Evolutionary conservation across 108 stramenopile genomes (phyloP).

Genomic region (Cyclotella baltica): DNA sequence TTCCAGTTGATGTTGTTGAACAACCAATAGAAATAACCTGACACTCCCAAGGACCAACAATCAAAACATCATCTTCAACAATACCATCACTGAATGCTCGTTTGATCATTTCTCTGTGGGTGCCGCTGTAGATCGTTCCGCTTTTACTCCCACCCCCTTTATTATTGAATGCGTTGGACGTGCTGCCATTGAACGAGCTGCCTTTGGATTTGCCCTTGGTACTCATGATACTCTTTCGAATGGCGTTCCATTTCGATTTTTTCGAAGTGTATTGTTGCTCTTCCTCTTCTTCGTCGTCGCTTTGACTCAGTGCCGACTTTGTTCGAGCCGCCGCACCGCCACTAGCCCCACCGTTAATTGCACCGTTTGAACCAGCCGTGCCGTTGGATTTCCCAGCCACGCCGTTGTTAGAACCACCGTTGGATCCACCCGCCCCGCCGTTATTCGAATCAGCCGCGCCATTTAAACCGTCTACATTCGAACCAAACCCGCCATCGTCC

Average conservation of each 20-base stretch:
- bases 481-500: slow-evolving; percentile 31
- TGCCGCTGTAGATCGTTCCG: slow-evolving; percentile 8
- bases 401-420: not conserved
- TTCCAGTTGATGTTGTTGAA: not conserved
- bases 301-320: not conserved
- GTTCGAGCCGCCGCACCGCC: too few species aligned
- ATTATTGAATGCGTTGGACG: not conserved
- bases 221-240: slow-evolving; percentile 8
- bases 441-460: not conserved
- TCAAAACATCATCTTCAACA: slow-evolving; percentile 20
- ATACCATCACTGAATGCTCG: not conserved
- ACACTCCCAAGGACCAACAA: slow-evolving; percentile 45
- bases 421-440: not conserved
- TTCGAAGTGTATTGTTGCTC: not conserved
- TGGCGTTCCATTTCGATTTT: slow-evolving; percentile 19
- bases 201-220: not conserved
- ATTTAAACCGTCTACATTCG: too few species aligned
- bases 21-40: slow-evolving; percentile 4
- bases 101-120: not conserved
- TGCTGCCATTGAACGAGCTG: not conserved
- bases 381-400: not conserved
- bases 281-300: slow-evolving; percentile 24
- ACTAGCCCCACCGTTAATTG: too few species aligned
- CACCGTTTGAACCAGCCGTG: not conserved
- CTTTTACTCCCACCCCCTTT: not conserved